Percentiles rank a stretch among this genome's conserved stretches.
These are phyloP conservation scores for Annona cherimola DNA, from an alignment of 164 flowering plant species.

Conservation along the genomic window DNA sequence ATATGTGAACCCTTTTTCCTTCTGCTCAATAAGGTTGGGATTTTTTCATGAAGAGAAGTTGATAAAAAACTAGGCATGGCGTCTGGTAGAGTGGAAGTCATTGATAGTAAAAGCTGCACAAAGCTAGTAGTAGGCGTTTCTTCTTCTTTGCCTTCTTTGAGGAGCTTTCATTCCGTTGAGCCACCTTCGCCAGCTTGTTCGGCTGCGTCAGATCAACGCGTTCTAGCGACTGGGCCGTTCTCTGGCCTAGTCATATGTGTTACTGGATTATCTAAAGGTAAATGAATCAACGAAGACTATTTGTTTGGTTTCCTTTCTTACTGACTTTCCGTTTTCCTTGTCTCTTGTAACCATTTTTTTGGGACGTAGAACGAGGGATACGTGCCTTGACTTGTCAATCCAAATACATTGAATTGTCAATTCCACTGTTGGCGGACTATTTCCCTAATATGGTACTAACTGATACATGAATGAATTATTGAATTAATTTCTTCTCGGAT, in stretches of 20 bases:
- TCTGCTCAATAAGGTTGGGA: neutral
- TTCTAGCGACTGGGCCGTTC: constrained; percentile 47
- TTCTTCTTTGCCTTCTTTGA: constrained; percentile 25
- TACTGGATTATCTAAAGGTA: constrained; percentile 92
- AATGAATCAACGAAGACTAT: neutral
- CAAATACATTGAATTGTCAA: neutral
- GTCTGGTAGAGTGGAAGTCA: constrained; percentile 38
- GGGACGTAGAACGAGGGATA: neutral
- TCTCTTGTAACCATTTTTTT: neutral
- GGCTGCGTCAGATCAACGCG: constrained; percentile 16
- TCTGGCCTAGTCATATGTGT: constrained; percentile 77
- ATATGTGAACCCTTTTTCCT: neutral
- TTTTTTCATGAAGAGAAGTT: neutral
- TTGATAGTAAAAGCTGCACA: constrained; percentile 53
- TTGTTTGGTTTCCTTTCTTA: neutral
- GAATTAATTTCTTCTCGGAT: no score
- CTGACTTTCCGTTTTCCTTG: neutral
- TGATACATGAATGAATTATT: no score
- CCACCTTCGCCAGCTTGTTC: constrained; percentile 41
- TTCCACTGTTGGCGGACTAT: neutral
- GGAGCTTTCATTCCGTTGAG: constrained; percentile 27
- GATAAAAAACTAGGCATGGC: constrained; percentile 10
- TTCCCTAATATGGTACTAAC: no score
- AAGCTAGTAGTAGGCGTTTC: constrained; percentile 39
- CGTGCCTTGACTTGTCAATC: neutral